Evolutionary conservation across 2,329 filamentous ascomycete genomes (phyloP), one percentile per base, ranked within the genome.

Genomic region (Zymoseptoria brevis): DNA sequence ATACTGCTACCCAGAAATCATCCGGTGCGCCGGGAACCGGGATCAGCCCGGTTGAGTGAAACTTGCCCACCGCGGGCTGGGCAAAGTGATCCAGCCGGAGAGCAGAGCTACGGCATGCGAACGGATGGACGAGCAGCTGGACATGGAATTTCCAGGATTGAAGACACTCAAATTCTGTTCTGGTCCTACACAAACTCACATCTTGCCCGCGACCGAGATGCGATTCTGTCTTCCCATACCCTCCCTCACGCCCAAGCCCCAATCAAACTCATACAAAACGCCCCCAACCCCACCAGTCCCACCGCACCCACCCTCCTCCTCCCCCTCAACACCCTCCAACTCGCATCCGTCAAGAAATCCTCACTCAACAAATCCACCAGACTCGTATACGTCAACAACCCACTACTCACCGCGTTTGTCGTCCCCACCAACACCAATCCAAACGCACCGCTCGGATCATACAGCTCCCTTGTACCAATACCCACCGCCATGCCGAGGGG

Each of bases 261-360:
- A 4, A 87, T 83, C 58, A 86, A 73, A 51, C 83, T 82, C 84
- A 87, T 87, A 56, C 86, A 71, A 55, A 79, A 69, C 9, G 82
- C 81, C 1, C 84, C 84, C 35, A 75, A 75, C 11, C 83, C 77
- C 24, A 87, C 84, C 21, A 82, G 79, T 48, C 75, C 71, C 72
- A 82, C 86, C 55, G 84, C 84, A 65, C 85, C 79, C 54, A 83
- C 69, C 57, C 84, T 79, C 63, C 77, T 77, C 66, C 76, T 77
- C 6, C 84, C 84, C 57, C 75, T 77, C 60, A 87, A 70, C 16
- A 75, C 77, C 57, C 79, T 75, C 72, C 86, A 87, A 63, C 83
- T 86, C 60, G 79, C 77, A 65, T 87, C 83, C 64, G 82, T 85
- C 59, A 87, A 54, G 49, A 79, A 78, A 55, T 79, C 77, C 60